Conservation (phyloP, 352 stramenopile species). For the Phytophthora citricola region DNA sequence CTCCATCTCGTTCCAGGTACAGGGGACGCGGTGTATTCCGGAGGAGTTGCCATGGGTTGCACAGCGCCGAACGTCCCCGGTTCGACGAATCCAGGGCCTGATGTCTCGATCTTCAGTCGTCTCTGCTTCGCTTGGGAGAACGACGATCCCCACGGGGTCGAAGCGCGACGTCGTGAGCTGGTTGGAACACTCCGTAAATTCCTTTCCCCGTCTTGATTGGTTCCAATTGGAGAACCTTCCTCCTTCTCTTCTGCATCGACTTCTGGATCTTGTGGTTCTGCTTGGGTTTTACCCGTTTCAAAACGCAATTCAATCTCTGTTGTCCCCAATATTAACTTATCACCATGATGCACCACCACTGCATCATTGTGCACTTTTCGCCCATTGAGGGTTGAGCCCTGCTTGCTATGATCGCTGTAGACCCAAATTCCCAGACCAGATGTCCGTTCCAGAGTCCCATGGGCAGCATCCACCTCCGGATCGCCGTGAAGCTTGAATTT, state of each 20-base stretch:
- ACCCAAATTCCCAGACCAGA: constrained; percentile 63
- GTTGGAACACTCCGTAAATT: constrained; percentile 6
- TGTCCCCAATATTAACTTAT: constrained; percentile 58
- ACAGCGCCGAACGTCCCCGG: neutral
- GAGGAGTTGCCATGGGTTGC: constrained; percentile 27
- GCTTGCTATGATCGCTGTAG: constrained; percentile 76
- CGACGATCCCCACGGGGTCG: constrained; percentile 13
- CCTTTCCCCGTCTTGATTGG: constrained; percentile 22
- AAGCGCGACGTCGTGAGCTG: constrained; percentile 15
- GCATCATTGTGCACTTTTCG: constrained; percentile 55
- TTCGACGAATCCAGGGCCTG: constrained; percentile 20
- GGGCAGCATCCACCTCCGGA: constrained; percentile 34
- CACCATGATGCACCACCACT: constrained; percentile 61
- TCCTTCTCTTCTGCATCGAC: constrained; percentile 14
- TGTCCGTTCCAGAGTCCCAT: constrained; percentile 68
- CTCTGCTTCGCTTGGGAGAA: constrained; percentile 25
- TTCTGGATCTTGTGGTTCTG: constrained; percentile 8
- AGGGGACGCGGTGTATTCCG: constrained; percentile 68
- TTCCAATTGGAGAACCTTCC: neutral
- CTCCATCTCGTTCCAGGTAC: constrained; percentile 51
- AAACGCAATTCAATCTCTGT: constrained; percentile 62
- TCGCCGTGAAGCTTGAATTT: constrained; percentile 17
- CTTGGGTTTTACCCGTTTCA: constrained; percentile 13
- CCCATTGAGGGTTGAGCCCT: constrained; percentile 57
- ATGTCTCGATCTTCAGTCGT: constrained; percentile 45